Conservation (phyloP, 495 filamentous ascomycete species). For the Darksidea phi region DNA sequence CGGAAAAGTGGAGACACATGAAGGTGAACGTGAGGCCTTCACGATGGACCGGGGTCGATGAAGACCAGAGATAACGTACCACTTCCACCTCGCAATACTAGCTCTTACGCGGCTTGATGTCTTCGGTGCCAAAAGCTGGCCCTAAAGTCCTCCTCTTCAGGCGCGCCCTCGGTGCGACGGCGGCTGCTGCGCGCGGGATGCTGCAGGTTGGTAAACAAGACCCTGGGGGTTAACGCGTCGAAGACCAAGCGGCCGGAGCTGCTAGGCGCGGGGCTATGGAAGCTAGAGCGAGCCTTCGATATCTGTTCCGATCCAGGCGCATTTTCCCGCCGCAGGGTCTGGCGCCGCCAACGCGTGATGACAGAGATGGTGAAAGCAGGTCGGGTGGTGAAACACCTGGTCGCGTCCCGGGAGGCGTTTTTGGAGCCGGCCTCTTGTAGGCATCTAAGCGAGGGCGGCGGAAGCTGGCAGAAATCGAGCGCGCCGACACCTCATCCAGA, state of each 20-base stretch:
- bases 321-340: slow-evolving; percentile 12
- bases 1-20: too few species aligned
- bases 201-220: slow-evolving; percentile 8
- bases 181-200: background rate
- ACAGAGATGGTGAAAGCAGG: background rate
- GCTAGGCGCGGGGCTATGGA: slow-evolving; percentile 18
- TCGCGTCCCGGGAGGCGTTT: slow-evolving; percentile 4
- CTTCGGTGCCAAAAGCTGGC: too few species aligned
- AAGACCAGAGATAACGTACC: too few species aligned
- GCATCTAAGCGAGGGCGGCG: slow-evolving; percentile 3
- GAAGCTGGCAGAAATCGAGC: slow-evolving; percentile 3
- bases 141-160: too few species aligned
- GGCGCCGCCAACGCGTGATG: slow-evolving; percentile 5
- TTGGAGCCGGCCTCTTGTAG: background rate
- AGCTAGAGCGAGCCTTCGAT: slow-evolving; percentile 7
- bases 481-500: too few species aligned
- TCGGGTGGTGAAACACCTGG: background rate
- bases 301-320: slow-evolving; percentile 5
- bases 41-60: too few species aligned
- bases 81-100: too few species aligned
- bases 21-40: too few species aligned
- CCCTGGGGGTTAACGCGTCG: slow-evolving; percentile 13
- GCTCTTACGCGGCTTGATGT: too few species aligned
- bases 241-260: background rate
- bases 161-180: background rate